phyloP scores from a whole-genome alignment of 2,329 filamentous ascomycete species.

The Botrytis medusae region DNA sequence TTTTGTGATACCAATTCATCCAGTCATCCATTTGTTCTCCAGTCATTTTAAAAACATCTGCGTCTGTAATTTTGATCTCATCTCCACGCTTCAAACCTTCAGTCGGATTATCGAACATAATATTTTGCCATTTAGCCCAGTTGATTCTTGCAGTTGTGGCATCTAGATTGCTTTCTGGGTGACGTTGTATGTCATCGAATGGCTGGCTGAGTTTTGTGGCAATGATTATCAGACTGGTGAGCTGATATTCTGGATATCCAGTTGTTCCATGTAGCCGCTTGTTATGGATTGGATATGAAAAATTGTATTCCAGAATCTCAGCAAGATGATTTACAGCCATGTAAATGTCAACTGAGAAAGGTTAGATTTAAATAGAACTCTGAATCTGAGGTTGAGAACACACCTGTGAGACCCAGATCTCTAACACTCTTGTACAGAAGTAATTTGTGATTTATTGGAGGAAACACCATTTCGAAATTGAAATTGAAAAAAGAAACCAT shows the following conservation, averaged over 20 bases:
- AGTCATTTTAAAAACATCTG: constrained; percentile 62
- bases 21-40: constrained; percentile 68
- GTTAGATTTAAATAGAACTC: constrained; percentile 33
- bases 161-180: constrained; percentile 52
- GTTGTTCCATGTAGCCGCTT: constrained; percentile 48
- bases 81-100: constrained; percentile 43
- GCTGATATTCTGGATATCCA: constrained; percentile 70
- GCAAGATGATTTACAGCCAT: constrained; percentile 56
- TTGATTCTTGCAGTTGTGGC: constrained; percentile 61
- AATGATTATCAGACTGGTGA: constrained; percentile 70
- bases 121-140: constrained; percentile 68
- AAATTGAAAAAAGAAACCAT: constrained; percentile 62
- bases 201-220: constrained; percentile 79
- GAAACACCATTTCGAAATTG: constrained; percentile 70
- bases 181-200: constrained; percentile 58
- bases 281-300: constrained; percentile 55
- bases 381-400: constrained; percentile 33
- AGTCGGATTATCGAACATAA: constrained; percentile 43
- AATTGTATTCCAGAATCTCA: constrained; percentile 47
- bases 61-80: constrained; percentile 57
- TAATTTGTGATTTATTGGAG: constrained; percentile 68
- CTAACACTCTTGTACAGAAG: constrained; percentile 69
- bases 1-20: constrained; percentile 75
- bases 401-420: constrained; percentile 73
- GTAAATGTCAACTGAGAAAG: constrained; percentile 60